These are phyloP conservation scores for Uncinocarpus reesii DNA, from an alignment of 2,329 filamentous ascomycete genomes.

Conservation along the genomic window DNA sequence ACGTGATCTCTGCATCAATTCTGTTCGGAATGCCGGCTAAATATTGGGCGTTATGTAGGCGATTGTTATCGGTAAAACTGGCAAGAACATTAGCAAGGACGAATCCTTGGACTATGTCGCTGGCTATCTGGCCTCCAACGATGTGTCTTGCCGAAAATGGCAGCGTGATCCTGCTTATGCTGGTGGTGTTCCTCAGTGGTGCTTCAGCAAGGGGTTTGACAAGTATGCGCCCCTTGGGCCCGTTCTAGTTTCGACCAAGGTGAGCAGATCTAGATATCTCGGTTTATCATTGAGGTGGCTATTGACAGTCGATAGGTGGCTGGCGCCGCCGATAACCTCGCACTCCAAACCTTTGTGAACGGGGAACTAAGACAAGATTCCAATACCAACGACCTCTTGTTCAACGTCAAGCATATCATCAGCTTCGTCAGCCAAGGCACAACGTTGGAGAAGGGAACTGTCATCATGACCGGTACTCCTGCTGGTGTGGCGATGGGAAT, in stretches of 20 bases:
- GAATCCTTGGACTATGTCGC: not conserved
- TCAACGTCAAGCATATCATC: not conserved
- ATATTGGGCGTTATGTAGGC: no score
- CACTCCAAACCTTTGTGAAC: no score
- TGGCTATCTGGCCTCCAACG: not conserved
- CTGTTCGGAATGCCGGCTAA: no score
- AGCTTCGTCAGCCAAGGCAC: not conserved
- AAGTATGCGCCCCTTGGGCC: not conserved
- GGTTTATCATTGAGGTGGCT: no score
- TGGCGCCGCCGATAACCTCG: no score
- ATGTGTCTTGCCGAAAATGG: not conserved
- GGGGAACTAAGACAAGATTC: not conserved
- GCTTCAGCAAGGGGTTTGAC: not conserved
- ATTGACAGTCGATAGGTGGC: no score
- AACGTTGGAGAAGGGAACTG: not conserved
- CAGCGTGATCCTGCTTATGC: no score
- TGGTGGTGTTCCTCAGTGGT: not conserved
- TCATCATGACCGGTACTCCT: not conserved
- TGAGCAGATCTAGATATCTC: no score
- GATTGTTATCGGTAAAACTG: not conserved
- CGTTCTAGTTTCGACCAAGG: not conserved
- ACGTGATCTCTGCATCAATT: no score
- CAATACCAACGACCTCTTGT: not conserved
- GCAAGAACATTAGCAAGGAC: not conserved
- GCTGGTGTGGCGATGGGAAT: not conserved